A percentile compares a stretch with the other conserved stretches of the same genome.
phyloP scores from a whole-genome alignment of 805 yeast genomes.

The Monosporozyma aquatica region DNA sequence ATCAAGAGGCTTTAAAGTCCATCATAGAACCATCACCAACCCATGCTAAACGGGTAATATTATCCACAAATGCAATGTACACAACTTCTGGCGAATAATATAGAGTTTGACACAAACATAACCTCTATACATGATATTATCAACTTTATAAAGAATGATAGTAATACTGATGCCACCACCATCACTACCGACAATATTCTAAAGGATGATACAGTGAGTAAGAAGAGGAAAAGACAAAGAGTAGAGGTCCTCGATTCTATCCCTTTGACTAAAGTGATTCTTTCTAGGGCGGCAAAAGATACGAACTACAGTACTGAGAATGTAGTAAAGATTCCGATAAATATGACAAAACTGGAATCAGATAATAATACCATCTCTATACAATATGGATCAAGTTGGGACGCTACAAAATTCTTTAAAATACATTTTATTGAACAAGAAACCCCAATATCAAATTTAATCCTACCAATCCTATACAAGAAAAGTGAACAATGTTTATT shows the following conservation, averaged over 20 bases:
- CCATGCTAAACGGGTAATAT: no score
- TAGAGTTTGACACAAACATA: background rate
- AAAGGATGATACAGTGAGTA: no score
- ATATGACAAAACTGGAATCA: background rate
- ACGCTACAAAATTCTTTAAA: background rate
- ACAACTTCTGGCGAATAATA: background rate
- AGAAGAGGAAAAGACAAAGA: background rate
- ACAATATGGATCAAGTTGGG: background rate
- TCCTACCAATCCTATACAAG: background rate
- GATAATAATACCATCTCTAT: background rate
- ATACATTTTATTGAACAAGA: background rate
- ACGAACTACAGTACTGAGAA: background rate
- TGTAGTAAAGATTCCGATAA: background rate
- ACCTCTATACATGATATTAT: background rate
- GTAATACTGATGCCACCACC: no score
- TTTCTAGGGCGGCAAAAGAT: no score
- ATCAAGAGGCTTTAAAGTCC: background rate
- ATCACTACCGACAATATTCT: no score
- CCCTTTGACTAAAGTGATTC: no score
- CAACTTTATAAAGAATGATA: background rate
- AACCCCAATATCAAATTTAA: background rate
- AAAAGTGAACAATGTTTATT: background rate
- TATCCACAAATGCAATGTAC: background rate
- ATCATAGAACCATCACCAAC: no score
- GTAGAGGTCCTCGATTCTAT: background rate